A percentile compares a stretch with the other conserved stretches of the same genome.
Conservation (phyloP, 306 rosid species). For the Styphnolobium japonicum region DNA sequence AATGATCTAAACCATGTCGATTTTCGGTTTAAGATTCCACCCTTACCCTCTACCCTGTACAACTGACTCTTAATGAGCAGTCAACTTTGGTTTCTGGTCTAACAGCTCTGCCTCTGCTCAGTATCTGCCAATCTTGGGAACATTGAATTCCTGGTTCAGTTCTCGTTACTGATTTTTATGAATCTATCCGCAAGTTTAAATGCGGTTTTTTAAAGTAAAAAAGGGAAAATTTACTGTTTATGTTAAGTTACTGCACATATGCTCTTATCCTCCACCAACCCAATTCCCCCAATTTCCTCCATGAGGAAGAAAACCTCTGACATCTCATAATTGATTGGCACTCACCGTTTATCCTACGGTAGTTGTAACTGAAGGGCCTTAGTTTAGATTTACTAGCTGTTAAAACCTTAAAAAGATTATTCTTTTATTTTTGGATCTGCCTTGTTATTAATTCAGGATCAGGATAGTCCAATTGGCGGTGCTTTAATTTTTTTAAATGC, state of each 20-base stretch:
- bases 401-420: not conserved
- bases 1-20: not conserved
- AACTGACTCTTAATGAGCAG: slow-evolving; percentile 2
- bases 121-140: slow-evolving; percentile 1
- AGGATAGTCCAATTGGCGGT: slow-evolving; percentile 6
- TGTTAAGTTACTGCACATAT: not conserved
- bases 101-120: not conserved
- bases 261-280: not conserved
- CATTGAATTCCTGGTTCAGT: not conserved
- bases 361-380: not conserved
- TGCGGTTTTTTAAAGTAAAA: not conserved
- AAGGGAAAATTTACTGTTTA: not conserved
- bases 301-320: not conserved
- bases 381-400: not conserved
- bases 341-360: not conserved
- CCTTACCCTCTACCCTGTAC: not conserved
- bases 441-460: slow-evolving; percentile 13
- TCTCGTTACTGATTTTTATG: slow-evolving; percentile 3
- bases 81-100: slow-evolving; percentile 23
- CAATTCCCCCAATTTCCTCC: not conserved
- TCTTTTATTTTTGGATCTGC: not conserved
- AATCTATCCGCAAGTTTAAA: slow-evolving; percentile 7
- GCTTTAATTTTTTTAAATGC: not conserved
- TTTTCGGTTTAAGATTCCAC: slow-evolving; percentile 18
- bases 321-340: not conserved